Evolutionary conservation across 352 stramenopile species (phyloP).

Genomic region (Phytophthora macrochlamydospora): DNA sequence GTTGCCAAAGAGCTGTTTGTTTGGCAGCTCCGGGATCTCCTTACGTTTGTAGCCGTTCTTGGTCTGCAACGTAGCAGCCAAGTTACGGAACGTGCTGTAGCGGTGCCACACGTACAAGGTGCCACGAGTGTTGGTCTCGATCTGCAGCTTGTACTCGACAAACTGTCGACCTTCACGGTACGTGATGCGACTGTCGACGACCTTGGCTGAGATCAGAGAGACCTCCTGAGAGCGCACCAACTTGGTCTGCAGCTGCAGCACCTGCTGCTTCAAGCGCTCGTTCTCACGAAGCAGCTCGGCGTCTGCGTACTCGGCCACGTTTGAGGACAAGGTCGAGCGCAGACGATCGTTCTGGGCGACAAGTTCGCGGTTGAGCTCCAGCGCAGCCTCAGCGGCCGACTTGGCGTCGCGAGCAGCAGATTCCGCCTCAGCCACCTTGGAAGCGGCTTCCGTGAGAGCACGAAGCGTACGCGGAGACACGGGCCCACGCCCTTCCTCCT

Average conservation of each 20-base stretch:
- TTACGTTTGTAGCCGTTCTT: slow-evolving; percentile 81
- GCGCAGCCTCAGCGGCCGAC: slow-evolving; percentile 54
- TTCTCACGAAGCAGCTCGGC: slow-evolving; percentile 71
- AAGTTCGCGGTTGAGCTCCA: slow-evolving; percentile 69
- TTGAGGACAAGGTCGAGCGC: slow-evolving; percentile 64
- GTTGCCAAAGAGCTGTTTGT: slow-evolving; percentile 76
- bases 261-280: slow-evolving; percentile 73
- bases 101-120: slow-evolving; percentile 77
- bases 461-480: slow-evolving; percentile 69
- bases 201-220: slow-evolving; percentile 69
- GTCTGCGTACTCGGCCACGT: slow-evolving; percentile 73
- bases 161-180: slow-evolving; percentile 73
- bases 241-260: slow-evolving; percentile 74
- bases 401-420: slow-evolving; percentile 76
- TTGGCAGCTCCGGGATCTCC: slow-evolving; percentile 74
- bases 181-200: slow-evolving; percentile 72
- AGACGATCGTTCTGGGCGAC: slow-evolving; percentile 69
- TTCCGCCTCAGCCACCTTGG: slow-evolving; percentile 79
- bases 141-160: slow-evolving; percentile 80
- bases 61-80: slow-evolving; percentile 70
- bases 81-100: slow-evolving; percentile 82
- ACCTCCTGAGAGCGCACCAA: slow-evolving; percentile 69
- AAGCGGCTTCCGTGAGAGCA: slow-evolving; percentile 68
- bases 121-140: slow-evolving; percentile 72
- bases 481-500: slow-evolving; percentile 46